Percentiles rank a stretch among this genome's conserved stretches.
Evolutionary conservation across 768 basidiomycete species (phyloP).

Genomic region (Mycena vulgaris): DNA sequence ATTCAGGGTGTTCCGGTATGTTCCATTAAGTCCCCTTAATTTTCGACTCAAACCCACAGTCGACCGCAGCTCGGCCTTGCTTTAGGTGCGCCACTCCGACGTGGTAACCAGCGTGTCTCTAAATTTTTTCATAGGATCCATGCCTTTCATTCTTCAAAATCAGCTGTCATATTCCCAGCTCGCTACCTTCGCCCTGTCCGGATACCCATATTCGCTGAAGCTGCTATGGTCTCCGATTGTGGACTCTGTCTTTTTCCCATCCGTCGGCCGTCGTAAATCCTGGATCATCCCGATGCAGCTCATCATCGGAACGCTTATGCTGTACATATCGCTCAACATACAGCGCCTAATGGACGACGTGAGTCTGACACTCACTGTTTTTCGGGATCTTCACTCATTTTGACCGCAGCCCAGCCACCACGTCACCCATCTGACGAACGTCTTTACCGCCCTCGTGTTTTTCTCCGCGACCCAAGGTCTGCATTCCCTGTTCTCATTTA

Average conservation of each 20-base stretch:
- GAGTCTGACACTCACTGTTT: constrained; percentile 36
- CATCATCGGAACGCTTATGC: constrained; percentile 87
- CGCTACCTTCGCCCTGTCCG: constrained; percentile 92
- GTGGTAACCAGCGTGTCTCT: constrained; percentile 3
- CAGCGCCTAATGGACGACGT: constrained; percentile 86
- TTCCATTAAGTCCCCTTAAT: constrained; percentile 38
- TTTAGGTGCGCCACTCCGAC: constrained; percentile 66
- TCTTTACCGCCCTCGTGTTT: constrained; percentile 92
- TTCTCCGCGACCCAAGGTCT: constrained; percentile 98
- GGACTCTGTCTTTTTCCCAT: constrained; percentile 88
- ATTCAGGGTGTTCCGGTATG: constrained; percentile 93
- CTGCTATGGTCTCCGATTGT: constrained; percentile 98
- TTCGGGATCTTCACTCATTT: constrained; percentile 26
- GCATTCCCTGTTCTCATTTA: constrained; percentile 1
- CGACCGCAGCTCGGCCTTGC: constrained; percentile 85
- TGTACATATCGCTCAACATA: constrained; percentile 82
- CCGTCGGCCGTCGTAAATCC: constrained; percentile 93
- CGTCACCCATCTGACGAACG: constrained; percentile 80
- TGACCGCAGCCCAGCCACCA: constrained; percentile 81
- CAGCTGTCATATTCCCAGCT: constrained; percentile 97
- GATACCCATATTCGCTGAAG: constrained; percentile 97
- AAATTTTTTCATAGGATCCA: constrained; percentile 73
- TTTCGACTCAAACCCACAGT: constrained; percentile 27
- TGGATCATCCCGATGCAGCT: constrained; percentile 99
- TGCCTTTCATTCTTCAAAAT: constrained; percentile 96